A percentile compares a stretch with the other conserved stretches of the same genome.
Conservation (phyloP, 306 rosid genomes). For the Medicago ruthenica region DNA sequence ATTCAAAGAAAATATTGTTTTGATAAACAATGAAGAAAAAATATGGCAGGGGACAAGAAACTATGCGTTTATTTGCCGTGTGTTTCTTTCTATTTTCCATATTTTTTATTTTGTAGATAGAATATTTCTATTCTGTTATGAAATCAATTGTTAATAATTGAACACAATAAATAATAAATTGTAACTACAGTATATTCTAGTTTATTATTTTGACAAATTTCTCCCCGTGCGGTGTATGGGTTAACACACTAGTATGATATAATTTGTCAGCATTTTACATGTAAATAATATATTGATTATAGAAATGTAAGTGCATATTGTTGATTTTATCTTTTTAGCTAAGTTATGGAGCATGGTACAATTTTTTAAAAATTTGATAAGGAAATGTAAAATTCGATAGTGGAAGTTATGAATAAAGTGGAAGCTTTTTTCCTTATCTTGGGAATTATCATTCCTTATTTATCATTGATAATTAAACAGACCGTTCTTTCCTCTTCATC, state of each 20-base stretch:
- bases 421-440: conserved; percentile 12
- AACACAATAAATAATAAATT: no score
- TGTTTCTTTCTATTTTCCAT: no score
- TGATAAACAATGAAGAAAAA: no score
- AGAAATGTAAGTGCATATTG: conserved; percentile 23
- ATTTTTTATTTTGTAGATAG: no score
- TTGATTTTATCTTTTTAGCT: conserved; percentile 15
- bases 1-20: no score
- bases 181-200: no score
- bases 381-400: conserved; percentile 29
- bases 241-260: not conserved
- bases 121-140: no score
- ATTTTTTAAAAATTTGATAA: conserved; percentile 5
- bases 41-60: no score
- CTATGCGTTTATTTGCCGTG: no score
- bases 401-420: conserved; percentile 16
- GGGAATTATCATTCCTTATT: conserved; percentile 15
- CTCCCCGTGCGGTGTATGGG: no score
- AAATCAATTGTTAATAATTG: no score
- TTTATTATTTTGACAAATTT: no score
- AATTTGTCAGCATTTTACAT: conserved; percentile 20
- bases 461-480: conserved; percentile 20
- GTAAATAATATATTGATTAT: conserved; percentile 11
- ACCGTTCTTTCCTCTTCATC: conserved; percentile 3
- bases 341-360: conserved; percentile 2